These are phyloP conservation scores for Heterobasidion parviporum DNA, from an alignment of 1,284 basidiomycete genomes.

Conservation along the genomic window DNA sequence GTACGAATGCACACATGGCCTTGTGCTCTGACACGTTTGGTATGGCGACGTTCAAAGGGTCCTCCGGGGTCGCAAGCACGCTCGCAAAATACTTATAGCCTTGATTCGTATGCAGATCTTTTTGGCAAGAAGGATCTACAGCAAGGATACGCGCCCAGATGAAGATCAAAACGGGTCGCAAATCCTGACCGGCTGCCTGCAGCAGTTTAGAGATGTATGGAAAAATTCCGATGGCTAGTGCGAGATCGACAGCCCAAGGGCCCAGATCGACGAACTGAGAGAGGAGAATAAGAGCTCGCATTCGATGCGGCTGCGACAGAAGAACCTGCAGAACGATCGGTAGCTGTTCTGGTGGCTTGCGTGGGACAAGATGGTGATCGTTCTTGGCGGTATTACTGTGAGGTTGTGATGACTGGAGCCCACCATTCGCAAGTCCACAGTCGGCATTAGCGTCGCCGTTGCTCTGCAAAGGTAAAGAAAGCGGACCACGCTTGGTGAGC, in stretches of 20 bases:
- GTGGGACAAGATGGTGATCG: constrained; percentile 63
- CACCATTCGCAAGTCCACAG: constrained; percentile 2
- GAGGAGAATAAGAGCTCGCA: constrained; percentile 92
- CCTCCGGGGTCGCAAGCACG: constrained; percentile 62
- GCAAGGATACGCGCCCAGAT: constrained; percentile 98
- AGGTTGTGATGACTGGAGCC: constrained; percentile 9
- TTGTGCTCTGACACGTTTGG: constrained; percentile 95
- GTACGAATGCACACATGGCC: constrained; percentile 98
- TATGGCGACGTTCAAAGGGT: constrained; percentile 42
- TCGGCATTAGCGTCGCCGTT: constrained; percentile 13
- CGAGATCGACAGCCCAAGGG: constrained; percentile 96
- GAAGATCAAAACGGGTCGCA: constrained; percentile 97
- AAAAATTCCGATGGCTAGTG: constrained; percentile 97
- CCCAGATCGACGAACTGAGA: constrained; percentile 97
- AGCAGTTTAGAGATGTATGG: constrained; percentile 97
- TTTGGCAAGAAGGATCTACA: constrained; percentile 89
- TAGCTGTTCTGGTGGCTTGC: constrained; percentile 91
- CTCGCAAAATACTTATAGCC: constrained; percentile 89
- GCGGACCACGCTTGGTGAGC: constrained; percentile 65
- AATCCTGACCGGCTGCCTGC: constrained; percentile 89
- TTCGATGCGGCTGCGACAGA: constrained; percentile 91
- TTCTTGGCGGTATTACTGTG: constrained; percentile 4
- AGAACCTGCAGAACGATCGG: constrained; percentile 97
- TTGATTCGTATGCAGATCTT: constrained; percentile 80
- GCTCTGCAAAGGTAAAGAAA: constrained; percentile 50